These are phyloP conservation scores for Sarcomyxa edulis DNA, from an alignment of 768 basidiomycete genomes.

Conservation along the genomic window DNA sequence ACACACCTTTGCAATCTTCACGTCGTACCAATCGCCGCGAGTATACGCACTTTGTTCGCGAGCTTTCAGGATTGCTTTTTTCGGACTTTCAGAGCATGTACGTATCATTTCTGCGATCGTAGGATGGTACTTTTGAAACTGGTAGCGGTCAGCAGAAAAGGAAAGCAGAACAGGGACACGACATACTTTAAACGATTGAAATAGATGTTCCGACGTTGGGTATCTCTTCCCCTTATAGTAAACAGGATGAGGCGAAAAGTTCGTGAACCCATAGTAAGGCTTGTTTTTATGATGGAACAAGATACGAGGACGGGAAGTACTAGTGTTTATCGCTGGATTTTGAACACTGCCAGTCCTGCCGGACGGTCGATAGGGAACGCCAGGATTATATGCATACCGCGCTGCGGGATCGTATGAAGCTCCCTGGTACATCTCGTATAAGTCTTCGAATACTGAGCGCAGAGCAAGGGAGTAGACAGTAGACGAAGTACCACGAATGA, in stretches of 20 bases:
- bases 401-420: no score
- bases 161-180: background rate
- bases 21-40: slow-evolving; percentile 43
- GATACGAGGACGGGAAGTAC: slow-evolving; percentile 39
- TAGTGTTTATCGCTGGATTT: no score
- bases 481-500: no score
- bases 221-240: slow-evolving; percentile 34
- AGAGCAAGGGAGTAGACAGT: no score
- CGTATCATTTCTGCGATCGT: slow-evolving; percentile 42
- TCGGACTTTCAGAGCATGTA: slow-evolving; percentile 29
- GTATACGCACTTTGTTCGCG: slow-evolving; percentile 29
- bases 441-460: no score
- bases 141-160: background rate
- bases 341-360: no score
- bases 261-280: slow-evolving; percentile 36
- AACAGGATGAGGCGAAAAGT: slow-evolving; percentile 38
- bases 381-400: no score
- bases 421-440: no score
- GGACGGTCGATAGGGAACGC: no score
- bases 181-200: slow-evolving; percentile 41
- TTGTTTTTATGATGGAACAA: slow-evolving; percentile 35
- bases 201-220: slow-evolving; percentile 49
- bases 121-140: slow-evolving; percentile 37
- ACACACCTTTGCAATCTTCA: slow-evolving; percentile 39
- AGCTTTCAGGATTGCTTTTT: slow-evolving; percentile 35